Conservation (phyloP, 192 early-diverging fungal species). For the Hyaloraphidium curvatum region DNA sequence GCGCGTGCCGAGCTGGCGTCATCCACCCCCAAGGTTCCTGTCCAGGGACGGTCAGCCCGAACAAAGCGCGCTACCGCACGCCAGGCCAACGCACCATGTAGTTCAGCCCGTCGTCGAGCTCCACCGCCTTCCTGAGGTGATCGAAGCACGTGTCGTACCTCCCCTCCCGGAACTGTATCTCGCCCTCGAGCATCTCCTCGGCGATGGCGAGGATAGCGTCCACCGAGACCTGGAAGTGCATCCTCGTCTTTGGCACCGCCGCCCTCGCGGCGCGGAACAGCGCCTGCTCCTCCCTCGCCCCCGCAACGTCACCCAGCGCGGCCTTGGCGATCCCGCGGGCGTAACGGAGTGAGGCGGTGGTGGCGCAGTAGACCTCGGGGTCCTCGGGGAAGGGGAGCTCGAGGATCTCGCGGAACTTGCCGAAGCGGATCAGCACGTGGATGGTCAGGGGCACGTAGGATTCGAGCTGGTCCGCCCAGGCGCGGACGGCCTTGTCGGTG, state of each 20-base stretch:
- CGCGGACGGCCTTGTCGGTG: not conserved
- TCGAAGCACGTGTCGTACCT: not conserved
- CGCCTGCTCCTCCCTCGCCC: not conserved
- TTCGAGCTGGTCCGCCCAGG: not conserved
- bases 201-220: not conserved
- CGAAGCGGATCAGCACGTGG: not conserved
- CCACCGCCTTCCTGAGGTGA: not conserved
- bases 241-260: not conserved
- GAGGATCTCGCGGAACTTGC: slow-evolving; percentile 1
- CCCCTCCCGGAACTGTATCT: not conserved
- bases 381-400: not conserved
- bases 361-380: too few relatives aligned
- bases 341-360: not conserved
- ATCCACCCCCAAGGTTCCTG: not conserved
- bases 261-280: not conserved
- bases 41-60: not conserved
- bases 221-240: not conserved
- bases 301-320: not conserved
- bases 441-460: not conserved
- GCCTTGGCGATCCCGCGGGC: not conserved
- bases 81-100: too few relatives aligned
- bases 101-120: too few relatives aligned
- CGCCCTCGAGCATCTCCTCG: not conserved
- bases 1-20: not conserved
- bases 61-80: too few relatives aligned